Conservation (phyloP, 108 stramenopile genomes). For the Cyclostephanos invisitatus region DNA sequence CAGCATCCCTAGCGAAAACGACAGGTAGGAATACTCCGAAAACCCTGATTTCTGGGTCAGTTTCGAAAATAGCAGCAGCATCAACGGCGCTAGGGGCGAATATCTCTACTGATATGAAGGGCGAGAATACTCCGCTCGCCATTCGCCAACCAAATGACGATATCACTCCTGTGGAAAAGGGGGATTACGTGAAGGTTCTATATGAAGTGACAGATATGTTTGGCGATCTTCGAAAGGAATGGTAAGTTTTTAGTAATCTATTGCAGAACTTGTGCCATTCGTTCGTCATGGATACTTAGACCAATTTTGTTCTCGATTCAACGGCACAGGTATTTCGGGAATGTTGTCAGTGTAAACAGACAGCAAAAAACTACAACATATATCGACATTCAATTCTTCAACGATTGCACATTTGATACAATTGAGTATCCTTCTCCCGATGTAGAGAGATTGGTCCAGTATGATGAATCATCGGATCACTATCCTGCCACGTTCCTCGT, state of each 20-base stretch:
- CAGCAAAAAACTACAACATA: neutral
- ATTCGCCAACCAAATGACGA: neutral
- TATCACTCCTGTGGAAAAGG: neutral
- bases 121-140: neutral
- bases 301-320: neutral
- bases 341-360: neutral
- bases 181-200: neutral
- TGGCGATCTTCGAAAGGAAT: neutral
- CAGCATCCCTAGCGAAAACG: neutral
- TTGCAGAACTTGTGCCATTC: too few relatives aligned
- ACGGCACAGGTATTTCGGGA: slow-evolving; percentile 7
- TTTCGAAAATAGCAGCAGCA: neutral
- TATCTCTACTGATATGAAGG: neutral
- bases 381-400: neutral
- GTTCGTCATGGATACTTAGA: neutral
- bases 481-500: slow-evolving; percentile 26
- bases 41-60: too few relatives aligned
- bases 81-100: neutral
- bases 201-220: slow-evolving; percentile 3
- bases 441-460: neutral
- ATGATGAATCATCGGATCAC: neutral
- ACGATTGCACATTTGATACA: neutral
- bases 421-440: neutral
- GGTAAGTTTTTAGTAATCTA: neutral
- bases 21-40: neutral